Evolutionary conservation across 2,329 filamentous ascomycete species (phyloP), one percentile per base, ranked within the genome.

Genomic region (Fusarium haematococcum): DNA sequence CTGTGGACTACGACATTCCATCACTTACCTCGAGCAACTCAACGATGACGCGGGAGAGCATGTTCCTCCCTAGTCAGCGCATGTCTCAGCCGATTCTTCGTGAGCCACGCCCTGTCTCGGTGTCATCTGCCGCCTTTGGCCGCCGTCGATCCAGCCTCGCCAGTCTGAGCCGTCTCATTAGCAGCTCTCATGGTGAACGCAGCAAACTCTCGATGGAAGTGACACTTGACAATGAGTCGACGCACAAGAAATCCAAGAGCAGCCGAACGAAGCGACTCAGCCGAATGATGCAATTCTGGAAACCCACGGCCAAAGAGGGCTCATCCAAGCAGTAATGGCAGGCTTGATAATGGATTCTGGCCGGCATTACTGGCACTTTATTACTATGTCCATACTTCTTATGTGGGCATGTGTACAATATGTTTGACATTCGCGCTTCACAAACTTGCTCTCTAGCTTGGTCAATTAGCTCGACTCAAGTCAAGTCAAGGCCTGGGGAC

Each of bases 241-340:
- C 90, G 35, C 73, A 68, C 37, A 90, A 89, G 78, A 89, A 88
- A 85, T 76, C 80, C 9, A 91, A 90, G 80, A 79, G 77, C 27
- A 94, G 92, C 85, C 93, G 91, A 81, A 86, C 90, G 41, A 93
- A 91, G 80, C 89, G 93, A 33, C 83, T 95, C 41, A 93, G 93
- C 80, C 92, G 92, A 61, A 87, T 95, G 85, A 91, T 95, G 87
- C 91, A 92, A 77, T 95, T 95, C 81, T 95, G 93, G 93, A 94
- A 93, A 83, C 86, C 87, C 11, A 91, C 25, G 1, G 27, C 88
- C 78, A 87, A 88, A 70, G 81, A 84, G 45, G 87, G 69, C 4
- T 69, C 79, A 37, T 63, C 82, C 39, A 74, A 77, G n/a, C 81
- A 76, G 65, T 65, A 35, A 63, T 56, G 30, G 61, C 37, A 20